phyloP scores from a whole-genome alignment of 2,329 filamentous ascomycete species.

The Rachicladosporium sp. region DNA sequence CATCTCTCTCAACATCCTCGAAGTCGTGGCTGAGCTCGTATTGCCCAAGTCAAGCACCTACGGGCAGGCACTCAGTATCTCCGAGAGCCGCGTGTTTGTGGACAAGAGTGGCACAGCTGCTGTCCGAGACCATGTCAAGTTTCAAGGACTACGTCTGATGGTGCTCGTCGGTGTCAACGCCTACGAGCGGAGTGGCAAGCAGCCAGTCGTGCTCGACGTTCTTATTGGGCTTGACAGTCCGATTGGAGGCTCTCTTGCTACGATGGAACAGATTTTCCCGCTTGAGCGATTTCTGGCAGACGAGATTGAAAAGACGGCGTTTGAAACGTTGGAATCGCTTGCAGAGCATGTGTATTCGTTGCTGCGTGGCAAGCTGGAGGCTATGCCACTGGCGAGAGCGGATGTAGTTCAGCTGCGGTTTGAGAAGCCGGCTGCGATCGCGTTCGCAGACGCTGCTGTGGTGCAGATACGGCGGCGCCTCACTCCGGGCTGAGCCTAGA shows the following conservation, averaged over 20 bases:
- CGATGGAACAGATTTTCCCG: background rate
- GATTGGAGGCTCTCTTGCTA: slow-evolving; percentile 2
- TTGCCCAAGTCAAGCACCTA: slow-evolving; percentile 59
- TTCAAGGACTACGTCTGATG: slow-evolving; percentile 42
- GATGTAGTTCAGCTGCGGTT: slow-evolving; percentile 43
- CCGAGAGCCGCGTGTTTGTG: slow-evolving; percentile 1
- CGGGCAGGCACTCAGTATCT: slow-evolving; percentile 47
- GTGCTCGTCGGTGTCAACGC: slow-evolving; percentile 60
- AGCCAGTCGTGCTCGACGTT: slow-evolving; percentile 49
- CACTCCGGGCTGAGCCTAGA: no score
- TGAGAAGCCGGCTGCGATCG: slow-evolving; percentile 62
- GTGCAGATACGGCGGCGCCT: slow-evolving; percentile 41
- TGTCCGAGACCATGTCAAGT: slow-evolving; percentile 24
- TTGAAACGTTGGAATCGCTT: slow-evolving; percentile 37
- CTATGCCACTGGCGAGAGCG: background rate
- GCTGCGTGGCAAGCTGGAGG: no score
- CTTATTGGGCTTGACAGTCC: slow-evolving; percentile 2
- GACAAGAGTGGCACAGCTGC: background rate
- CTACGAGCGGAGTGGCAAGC: slow-evolving; percentile 54
- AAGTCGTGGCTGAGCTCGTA: slow-evolving; percentile 26
- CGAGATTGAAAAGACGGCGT: slow-evolving; percentile 28
- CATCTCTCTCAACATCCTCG: slow-evolving; percentile 9
- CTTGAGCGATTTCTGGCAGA: no score
- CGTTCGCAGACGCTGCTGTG: slow-evolving; percentile 57
- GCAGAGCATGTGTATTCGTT: slow-evolving; percentile 30